A percentile compares a stretch with the other conserved stretches of the same genome.
phyloP scores from a whole-genome alignment of 306 rosid species.

The Acacia acuminata region DNA sequence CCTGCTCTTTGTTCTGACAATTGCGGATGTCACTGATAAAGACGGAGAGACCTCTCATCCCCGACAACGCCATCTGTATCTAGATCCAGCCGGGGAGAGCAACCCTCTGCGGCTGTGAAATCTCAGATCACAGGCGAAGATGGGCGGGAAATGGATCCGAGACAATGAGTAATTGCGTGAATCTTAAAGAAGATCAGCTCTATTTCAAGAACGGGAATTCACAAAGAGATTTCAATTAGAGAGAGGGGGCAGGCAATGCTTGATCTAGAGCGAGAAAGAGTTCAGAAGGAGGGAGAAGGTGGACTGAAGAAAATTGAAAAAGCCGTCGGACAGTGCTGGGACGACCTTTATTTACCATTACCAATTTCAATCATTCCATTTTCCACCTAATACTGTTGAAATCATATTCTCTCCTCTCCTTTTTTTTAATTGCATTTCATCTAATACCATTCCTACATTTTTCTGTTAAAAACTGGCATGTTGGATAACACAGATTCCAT shows the following conservation, averaged over 20 bases:
- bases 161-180: constrained; percentile 18
- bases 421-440: background rate
- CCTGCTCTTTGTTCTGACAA: constrained; percentile 97
- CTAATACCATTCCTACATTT: background rate
- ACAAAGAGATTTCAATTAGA: constrained; percentile 14
- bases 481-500: background rate
- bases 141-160: constrained; percentile 49
- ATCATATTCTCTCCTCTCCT: background rate
- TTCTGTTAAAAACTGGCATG: background rate
- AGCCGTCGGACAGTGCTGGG: constrained; percentile 46
- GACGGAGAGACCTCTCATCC: constrained; percentile 98
- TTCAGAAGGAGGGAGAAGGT: constrained; percentile 40
- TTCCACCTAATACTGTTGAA: constrained; percentile 34
- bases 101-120: constrained; percentile 40
- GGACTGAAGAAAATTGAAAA: constrained; percentile 65
- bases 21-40: constrained; percentile 96
- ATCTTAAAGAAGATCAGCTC: constrained; percentile 39
- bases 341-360: constrained; percentile 52
- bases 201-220: constrained; percentile 29
- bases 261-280: constrained; percentile 54
- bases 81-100: constrained; percentile 61
- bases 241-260: constrained; percentile 24
- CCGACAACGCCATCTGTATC: constrained; percentile 86
- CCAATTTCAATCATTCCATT: constrained; percentile 33
- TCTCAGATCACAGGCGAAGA: constrained; percentile 47